Base-by-base conservation (phyloP, 2,329 filamentous ascomycete genomes). In the Uncinocarpus reesii region DNA sequence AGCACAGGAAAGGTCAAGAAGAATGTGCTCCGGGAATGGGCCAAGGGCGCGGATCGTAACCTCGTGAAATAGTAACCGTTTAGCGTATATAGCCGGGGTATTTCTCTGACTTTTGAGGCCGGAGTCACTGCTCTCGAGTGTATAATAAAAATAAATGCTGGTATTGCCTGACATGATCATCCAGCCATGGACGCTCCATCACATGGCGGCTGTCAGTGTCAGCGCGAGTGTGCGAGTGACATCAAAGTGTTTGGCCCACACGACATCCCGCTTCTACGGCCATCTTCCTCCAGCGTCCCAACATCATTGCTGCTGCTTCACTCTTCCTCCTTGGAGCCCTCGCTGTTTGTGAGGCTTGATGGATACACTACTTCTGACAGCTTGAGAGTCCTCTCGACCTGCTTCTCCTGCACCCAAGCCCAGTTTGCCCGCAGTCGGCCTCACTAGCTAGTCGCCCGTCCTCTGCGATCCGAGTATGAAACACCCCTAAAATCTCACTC, bases 1-100 rank as follows among this genome's bases (percentile, higher is more conserved):
- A 92, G 85, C 65, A 98, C 92, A 0, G 92, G 92, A 2, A 98
- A 98, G 75, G 76, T 96, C 52, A 83, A 87, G 76, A 98, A 98
- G 79, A 96, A 95, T 60, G 79, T 94, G 5, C 66, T 98, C 48
- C 73, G 92, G 52, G 83, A 86, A 57, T 95, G 89, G 90, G 85
- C 84, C 2, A 86, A 78, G 62, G 76, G 76, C 34, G 66, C 61
- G 11, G 63, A 67, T 51, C 56, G 58, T 47, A 61, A 47, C 51
- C 24, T 52, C 34, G 48, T 46, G 34, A 47, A 50, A 40, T 51
- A 48, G 43, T n/a, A n/a, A n/a, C n/a, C n/a, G n/a, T n/a, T n/a
- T n/a, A 24, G 1, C 51, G 28, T 21, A 43, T n/a, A 54, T 28
- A 16, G 21, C 35, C 7, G 13, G 15, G 35, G 24, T 31, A n/a